Evolutionary conservation across 2,329 filamentous ascomycete species (phyloP), one percentile per base, ranked within the genome.

Genomic region (Hypoxylon sp.): DNA sequence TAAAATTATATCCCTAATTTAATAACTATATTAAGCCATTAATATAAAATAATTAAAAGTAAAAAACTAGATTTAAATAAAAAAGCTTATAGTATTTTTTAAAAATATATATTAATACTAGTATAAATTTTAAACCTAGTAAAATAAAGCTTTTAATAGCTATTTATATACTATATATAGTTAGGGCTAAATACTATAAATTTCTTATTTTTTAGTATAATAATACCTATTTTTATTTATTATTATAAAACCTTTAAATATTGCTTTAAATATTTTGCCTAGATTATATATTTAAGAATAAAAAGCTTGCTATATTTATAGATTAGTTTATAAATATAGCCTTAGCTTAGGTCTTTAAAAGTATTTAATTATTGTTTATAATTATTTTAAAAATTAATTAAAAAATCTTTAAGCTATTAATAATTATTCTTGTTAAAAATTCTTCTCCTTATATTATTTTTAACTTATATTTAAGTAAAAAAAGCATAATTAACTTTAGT

Each of bases 61-160:
- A 32, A 26, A 32, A 11, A 32, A 2, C 12, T 32, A 32, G 12
- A 32, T 11, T 2, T 11, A 11, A 11, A 11, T n/a, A 36, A 2
- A 4, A n/a, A n/a, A 36, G n/a, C n/a, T 4, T 36, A 36, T 36
- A 36, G n/a, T 36, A 36, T 36, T n/a, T 36, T 36, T 4, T 36
- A 36, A n/a, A n/a, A 36, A 36, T 36, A 36, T n/a, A n/a, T 36
- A 36, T 36, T n/a, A 36, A 36, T 36, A n/a, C n/a, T 36, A n/a
- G n/a, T n/a, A 36, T 36, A 36, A 36, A 36, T 36, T 6, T 36
- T n/a, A 4, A 36, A 36, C 4, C 14, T n/a, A n/a, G 4, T 36
- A 36, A 36, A 36, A n/a, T n/a, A 36, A 36, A 36, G n/a, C 2
- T 36, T 36, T 36, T 36, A 36, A 36, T 36, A 36, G 4, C n/a